Conservation (phyloP, 1,284 basidiomycete genomes). For the Xerocomus nothofagi region DNA sequence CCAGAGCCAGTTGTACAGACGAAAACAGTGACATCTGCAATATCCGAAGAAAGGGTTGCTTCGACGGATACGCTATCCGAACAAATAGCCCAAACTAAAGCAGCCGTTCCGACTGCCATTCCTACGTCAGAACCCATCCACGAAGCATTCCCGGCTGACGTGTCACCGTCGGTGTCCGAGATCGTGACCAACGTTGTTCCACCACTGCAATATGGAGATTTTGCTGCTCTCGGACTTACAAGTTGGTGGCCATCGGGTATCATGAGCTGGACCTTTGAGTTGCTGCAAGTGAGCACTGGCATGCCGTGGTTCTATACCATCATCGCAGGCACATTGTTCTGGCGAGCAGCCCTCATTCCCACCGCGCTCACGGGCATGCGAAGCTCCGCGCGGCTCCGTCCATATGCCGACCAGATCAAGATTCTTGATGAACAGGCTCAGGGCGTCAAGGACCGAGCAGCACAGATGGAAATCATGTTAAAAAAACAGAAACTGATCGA, state of each 20-base stretch:
- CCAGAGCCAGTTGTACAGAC: slow-evolving; percentile 6
- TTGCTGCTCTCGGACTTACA: slow-evolving; percentile 73
- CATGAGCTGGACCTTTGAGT: slow-evolving; percentile 68
- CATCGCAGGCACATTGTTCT: slow-evolving; percentile 65
- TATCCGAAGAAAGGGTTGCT: background rate
- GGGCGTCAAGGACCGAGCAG: slow-evolving; percentile 38
- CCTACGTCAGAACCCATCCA: slow-evolving; percentile 6
- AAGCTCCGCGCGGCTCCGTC: slow-evolving; percentile 70
- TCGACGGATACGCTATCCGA: background rate
- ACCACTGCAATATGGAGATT: slow-evolving; percentile 75
- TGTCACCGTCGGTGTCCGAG: slow-evolving; percentile 12
- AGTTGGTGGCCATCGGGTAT: slow-evolving; percentile 60
- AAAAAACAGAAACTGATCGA: slow-evolving; percentile 66
- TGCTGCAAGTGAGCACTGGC: slow-evolving; percentile 71
- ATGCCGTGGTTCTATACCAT: slow-evolving; percentile 90
- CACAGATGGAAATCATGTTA: slow-evolving; percentile 54
- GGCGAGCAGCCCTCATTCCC: slow-evolving; percentile 72
- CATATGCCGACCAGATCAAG: slow-evolving; percentile 60
- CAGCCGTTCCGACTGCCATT: background rate
- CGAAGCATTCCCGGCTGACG: slow-evolving; percentile 8
- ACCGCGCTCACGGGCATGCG: slow-evolving; percentile 66
- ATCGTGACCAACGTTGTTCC: slow-evolving; percentile 34
- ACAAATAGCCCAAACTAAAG: background rate
- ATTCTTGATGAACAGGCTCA: slow-evolving; percentile 52
- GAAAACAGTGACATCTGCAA: background rate